Base-by-base conservation (phyloP, 2,329 filamentous ascomycete genomes). In the Dactylellina drechsleri region DNA sequence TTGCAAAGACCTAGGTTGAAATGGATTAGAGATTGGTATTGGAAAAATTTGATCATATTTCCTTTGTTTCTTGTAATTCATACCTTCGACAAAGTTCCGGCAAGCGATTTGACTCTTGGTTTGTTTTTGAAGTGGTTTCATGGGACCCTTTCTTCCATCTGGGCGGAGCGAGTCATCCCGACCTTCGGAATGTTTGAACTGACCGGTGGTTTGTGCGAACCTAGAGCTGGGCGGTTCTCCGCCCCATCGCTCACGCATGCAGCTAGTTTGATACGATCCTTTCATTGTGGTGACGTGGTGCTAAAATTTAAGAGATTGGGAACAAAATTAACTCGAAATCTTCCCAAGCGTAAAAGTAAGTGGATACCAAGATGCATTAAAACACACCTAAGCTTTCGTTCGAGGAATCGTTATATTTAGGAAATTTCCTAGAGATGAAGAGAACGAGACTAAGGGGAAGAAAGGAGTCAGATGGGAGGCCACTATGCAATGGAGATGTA, bases 221-320 rank as follows among this genome's bases (percentile, higher is more conserved):
- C 16, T 43, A 47, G 59, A n/a, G 57, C 52, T 13, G 31, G 31
- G 31, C 31, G 31, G 6, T 36, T 65, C 60, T 6, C 28, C 67
- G 20, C 43, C 45, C 53, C 47, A 65, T 0, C 54, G 67, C 18
- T 72, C 67, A 12, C 67, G 67, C 15, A 54, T 43, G 12, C 3
- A 20, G n/a, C 45, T 60, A 4, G 65, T 13, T n/a, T 12, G 15
- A 60, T 65, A 47, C 2, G 67, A 72, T 8, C 45, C 50, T 41
- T 66, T 66, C 54, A 66, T 73, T 7, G 8, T 56, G 41, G 40
- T 20, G 47, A 4, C 3, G 12, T 36, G 12, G 2, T 36, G 36
- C 31, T 28, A 10, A 13, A 1, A 54, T 2, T 28, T 40, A 57
- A 23, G 16, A 57, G 2, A 16, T 18, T 28, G 26, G 6, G 40